Conservation (phyloP, 2,329 filamentous ascomycete species). For the Neofusicoccum umdonicola region DNA sequence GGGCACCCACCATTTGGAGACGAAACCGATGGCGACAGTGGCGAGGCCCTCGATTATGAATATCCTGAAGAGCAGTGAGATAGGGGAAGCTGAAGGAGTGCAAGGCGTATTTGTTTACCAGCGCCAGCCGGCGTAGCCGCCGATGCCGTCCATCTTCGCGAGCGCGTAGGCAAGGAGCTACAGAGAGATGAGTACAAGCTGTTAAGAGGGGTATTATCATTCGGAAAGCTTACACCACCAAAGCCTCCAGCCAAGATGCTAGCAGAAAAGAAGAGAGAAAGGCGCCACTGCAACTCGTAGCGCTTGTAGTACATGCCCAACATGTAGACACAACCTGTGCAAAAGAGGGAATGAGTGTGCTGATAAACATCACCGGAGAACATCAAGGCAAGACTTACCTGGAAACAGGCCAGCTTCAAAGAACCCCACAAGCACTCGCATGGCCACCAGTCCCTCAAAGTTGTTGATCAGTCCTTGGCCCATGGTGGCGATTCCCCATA, state of each 20-base stretch:
- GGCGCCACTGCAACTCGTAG: constrained; percentile 42
- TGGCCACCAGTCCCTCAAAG: constrained; percentile 47
- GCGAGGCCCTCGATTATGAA: constrained; percentile 23
- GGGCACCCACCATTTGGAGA: constrained; percentile 26
- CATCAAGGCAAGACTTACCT: constrained; percentile 23
- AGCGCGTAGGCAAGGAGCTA: constrained; percentile 52
- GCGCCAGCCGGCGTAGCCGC: constrained; percentile 35
- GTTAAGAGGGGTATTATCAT: neutral
- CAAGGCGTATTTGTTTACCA: constrained; percentile 19
- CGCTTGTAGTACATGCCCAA: constrained; percentile 43
- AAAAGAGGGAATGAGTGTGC: constrained; percentile 18
- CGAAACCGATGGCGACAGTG: constrained; percentile 16
- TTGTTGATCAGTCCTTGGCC: constrained; percentile 48
- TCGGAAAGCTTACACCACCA: constrained; percentile 31
- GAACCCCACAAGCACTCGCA: constrained; percentile 41
- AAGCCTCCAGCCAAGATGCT: constrained; percentile 43
- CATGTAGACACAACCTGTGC: constrained; percentile 32
- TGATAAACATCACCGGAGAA: constrained; percentile 26
- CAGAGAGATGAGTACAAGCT: neutral
- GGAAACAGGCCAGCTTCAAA: constrained; percentile 34
- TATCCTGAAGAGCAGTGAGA: neutral
- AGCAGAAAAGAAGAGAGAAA: constrained; percentile 42
- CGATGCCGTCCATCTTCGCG: constrained; percentile 56
- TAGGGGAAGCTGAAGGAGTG: neutral
- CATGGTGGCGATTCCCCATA: constrained; percentile 43